Percentiles rank a stretch among this genome's conserved stretches.
Evolutionary conservation across 768 basidiomycete genomes (phyloP).

Genomic region (Mycena latifolia): DNA sequence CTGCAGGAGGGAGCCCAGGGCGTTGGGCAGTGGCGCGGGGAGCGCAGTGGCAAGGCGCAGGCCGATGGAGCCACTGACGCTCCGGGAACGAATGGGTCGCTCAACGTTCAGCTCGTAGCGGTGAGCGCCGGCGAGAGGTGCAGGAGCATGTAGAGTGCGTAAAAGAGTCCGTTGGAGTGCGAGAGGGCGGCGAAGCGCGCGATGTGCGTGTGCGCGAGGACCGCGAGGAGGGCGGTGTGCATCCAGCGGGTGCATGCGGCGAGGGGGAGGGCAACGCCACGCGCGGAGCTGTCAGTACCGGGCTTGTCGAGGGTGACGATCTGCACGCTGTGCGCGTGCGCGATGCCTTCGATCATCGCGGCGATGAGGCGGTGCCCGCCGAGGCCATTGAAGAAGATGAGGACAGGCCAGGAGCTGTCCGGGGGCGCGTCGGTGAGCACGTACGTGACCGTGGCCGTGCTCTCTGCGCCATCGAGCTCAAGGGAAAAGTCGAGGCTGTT

Average conservation of each 20-base stretch:
- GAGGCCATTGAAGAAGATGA: conserved; percentile 36
- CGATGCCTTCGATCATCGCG: conserved; percentile 32
- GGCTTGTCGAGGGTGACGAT: conserved; percentile 34
- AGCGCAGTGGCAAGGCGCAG: conserved; percentile 28
- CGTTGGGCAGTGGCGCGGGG: conserved; percentile 26
- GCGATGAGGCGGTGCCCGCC: conserved; percentile 34
- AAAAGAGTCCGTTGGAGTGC: conserved; percentile 35
- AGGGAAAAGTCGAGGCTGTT: conserved; percentile 28
- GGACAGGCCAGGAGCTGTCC: conserved; percentile 27
- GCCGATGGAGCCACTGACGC: conserved; percentile 25
- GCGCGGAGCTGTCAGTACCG: conserved; percentile 18
- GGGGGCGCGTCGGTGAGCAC: conserved; percentile 16
- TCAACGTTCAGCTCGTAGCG: conserved; percentile 26
- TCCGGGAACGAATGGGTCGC: conserved; percentile 24
- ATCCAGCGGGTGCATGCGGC: conserved; percentile 28
- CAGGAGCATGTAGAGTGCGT: conserved; percentile 32
- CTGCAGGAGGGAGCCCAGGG: conserved; percentile 28
- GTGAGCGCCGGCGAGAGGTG: conserved; percentile 25
- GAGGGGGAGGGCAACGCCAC: conserved; percentile 7
- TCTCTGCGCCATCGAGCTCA: not conserved
- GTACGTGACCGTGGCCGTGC: conserved; percentile 21
- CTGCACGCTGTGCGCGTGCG: conserved; percentile 22
- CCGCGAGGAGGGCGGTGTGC: conserved; percentile 33
- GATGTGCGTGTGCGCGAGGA: conserved; percentile 21
- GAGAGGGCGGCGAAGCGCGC: conserved; percentile 31